Evolutionary conservation across 768 basidiomycete genomes (phyloP), one percentile per base, ranked within the genome.

Genomic region (Calocybe indica): DNA sequence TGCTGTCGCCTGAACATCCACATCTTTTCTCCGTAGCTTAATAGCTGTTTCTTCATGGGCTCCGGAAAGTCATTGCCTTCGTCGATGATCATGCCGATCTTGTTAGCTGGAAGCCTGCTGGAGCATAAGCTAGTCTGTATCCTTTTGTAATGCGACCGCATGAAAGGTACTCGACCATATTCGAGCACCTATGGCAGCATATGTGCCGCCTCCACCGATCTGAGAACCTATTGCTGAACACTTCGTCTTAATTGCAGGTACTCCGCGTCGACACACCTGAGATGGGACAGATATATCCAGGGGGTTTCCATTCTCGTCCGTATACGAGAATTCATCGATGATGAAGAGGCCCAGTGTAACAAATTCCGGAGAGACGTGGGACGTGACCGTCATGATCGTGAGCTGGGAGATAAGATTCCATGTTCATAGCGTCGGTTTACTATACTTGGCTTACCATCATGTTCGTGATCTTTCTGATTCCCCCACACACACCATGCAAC

Each of bases 121-220:
- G 36, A 44, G 36, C n/a, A 41, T 14, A 39, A 14, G 43, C 13
- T 3, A 15, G 37, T 11, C 7, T 7, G 15, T 28, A 40, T 36
- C 13, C 34, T n/a, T 33, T 22, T 30, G 11, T 6, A 37, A 33
- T 41, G 43, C 56, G 48, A 49, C 22, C 22, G 22, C 22, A 22
- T 22, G 4, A 22, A 22, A 22, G 4, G 22, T 22, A 22, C 22
- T 22, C 22, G 22, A 86, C 87, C 89, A 94, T 60, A 93, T 80
- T 40, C 92, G 77, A 22, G 89, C 83, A 2, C 89, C 92, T 38
- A 95, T 74, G 37, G 74, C 69, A 45, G 88, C 87, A 63, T 88
- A 89, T 0, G 85, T 89, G 2, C 92, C 92, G 1, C 89, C 93
- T 0, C 92, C 92, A 22, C 92, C 92, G 53, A 94, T 92, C 82